Conservation (phyloP, 257 asterid genomes). For the Solanum commersonii region DNA sequence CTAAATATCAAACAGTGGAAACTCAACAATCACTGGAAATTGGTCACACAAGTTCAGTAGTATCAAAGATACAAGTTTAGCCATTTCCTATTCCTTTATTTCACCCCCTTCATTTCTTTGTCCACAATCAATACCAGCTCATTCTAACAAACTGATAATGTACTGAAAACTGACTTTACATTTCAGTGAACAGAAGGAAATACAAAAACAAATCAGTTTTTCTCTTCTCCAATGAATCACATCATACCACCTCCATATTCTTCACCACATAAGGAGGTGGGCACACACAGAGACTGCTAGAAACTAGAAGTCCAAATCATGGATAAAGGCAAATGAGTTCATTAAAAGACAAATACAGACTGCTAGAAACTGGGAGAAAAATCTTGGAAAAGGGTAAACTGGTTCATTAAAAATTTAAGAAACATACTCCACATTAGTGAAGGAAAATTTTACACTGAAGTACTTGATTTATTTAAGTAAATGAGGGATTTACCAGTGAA, state of each 20-base stretch:
- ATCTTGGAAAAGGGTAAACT: background rate
- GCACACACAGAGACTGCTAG: background rate
- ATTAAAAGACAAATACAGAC: background rate
- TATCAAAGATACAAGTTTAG: background rate
- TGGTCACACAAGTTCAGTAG: background rate
- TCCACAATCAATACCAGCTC: background rate
- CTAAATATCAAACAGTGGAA: background rate
- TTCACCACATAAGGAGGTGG: background rate
- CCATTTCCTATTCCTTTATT: background rate
- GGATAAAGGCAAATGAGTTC: background rate
- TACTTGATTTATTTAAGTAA: background rate
- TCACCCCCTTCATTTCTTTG: background rate
- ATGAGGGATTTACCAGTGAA: constrained; percentile 44
- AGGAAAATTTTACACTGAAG: background rate
- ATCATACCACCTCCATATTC: background rate
- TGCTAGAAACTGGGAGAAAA: background rate
- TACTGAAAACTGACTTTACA: background rate
- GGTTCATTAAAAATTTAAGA: background rate
- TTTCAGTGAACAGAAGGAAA: background rate
- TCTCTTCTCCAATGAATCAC: background rate
- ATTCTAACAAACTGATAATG: background rate
- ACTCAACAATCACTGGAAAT: background rate
- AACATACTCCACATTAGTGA: background rate
- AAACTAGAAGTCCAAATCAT: background rate
- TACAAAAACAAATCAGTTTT: background rate